Conservation (phyloP, 192 early-diverging fungal genomes). For the Oehlia diaphana region DNA sequence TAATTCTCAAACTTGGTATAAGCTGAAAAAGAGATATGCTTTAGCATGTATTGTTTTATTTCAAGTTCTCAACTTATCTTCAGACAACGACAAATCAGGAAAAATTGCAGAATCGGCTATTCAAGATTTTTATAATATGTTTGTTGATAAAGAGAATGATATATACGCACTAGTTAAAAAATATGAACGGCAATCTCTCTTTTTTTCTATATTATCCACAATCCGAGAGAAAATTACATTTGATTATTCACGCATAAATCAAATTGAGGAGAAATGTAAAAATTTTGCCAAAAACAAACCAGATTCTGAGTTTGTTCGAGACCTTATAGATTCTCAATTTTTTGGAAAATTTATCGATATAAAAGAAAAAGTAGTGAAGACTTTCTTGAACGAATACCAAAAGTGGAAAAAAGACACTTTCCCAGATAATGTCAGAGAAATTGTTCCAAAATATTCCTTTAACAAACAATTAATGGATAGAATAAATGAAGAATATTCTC, state of each 20-base stretch:
- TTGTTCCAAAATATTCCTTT: not conserved
- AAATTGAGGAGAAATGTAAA: not conserved
- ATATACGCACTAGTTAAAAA: not conserved
- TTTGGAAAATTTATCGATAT: not conserved
- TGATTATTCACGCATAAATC: not conserved
- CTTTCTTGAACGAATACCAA: not conserved
- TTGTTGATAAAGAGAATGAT: conserved; percentile 1
- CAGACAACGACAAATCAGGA: not conserved
- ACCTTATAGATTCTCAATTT: not conserved
- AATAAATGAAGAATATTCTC: not conserved
- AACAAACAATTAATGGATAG: not conserved
- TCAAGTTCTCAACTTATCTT: not conserved
- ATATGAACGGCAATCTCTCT: not conserved
- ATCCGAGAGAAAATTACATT: not conserved
- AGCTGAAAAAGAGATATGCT: not conserved
- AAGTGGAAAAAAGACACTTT: not conserved
- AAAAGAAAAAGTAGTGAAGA: not conserved
- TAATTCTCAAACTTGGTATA: not conserved
- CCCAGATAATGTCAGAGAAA: not conserved
- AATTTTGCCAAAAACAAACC: not conserved
- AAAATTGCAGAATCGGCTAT: not conserved
- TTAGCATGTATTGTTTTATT: not conserved
- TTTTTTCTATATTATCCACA: not conserved
- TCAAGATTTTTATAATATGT: not conserved
- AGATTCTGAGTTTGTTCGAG: not conserved